Evolutionary conservation across 345 rosid genomes (phyloP).

Genomic region (Lepidium africanum): DNA sequence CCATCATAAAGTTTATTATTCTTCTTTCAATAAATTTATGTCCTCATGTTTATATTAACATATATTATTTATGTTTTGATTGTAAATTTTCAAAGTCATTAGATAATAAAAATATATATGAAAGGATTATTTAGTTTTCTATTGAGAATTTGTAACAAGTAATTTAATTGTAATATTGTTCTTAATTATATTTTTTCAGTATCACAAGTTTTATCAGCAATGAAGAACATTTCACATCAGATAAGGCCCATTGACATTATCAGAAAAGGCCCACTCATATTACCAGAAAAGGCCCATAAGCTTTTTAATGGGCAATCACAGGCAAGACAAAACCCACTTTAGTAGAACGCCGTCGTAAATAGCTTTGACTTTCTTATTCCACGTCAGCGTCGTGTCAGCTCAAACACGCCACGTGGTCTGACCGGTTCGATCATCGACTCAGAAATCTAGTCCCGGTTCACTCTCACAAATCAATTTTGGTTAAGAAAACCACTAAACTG

Average conservation of each 20-base stretch:
- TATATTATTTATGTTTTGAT: neutral
- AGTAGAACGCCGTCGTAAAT: neutral
- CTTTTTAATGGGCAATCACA: neutral
- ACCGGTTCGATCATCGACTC: neutral
- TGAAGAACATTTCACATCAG: too few relatives aligned
- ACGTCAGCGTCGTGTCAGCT: neutral
- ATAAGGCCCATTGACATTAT: neutral
- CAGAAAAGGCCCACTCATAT: neutral
- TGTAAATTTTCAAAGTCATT: neutral
- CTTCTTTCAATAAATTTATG: neutral
- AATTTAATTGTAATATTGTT: too few relatives aligned
- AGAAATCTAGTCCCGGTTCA: constrained; percentile 14
- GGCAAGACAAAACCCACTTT: neutral
- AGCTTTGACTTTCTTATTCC: neutral
- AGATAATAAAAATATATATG: neutral
- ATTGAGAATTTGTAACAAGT: too few relatives aligned
- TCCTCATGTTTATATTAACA: neutral
- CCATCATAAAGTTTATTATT: neutral
- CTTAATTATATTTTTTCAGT: too few relatives aligned
- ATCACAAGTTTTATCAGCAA: too few relatives aligned
- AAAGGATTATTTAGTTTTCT: too few relatives aligned
- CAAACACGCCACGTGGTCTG: neutral
- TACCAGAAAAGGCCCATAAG: neutral
- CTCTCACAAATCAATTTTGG: neutral
- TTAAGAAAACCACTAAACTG: neutral